Evolutionary conservation across 202 grass and related monocot species (phyloP).

Genomic region (Carex arenaria): DNA sequence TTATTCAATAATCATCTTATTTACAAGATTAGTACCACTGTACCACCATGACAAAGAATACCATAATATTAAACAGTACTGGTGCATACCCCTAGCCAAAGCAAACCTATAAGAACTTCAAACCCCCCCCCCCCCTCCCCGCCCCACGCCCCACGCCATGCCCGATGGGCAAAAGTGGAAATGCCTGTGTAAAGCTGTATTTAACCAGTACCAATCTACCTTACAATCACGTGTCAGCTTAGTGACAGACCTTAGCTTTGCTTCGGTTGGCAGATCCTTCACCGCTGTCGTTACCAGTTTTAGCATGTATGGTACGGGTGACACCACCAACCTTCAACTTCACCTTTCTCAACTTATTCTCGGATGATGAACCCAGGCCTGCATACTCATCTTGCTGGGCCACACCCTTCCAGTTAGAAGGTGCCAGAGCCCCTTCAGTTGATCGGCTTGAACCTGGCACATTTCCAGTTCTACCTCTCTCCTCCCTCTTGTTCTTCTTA

Average conservation of each 20-base stretch:
- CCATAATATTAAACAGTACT: neutral
- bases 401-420: conserved; percentile 26
- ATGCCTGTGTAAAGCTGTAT: neutral
- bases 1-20: neutral
- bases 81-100: neutral
- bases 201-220: neutral
- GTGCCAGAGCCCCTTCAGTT: conserved; percentile 40
- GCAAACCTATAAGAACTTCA: neutral
- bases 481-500: conserved; percentile 44
- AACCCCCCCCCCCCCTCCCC: too few species aligned
- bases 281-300: conserved; percentile 26
- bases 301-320: conserved; percentile 54
- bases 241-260: conserved; percentile 62
- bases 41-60: neutral
- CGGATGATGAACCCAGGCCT: conserved; percentile 4
- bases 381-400: conserved; percentile 26
- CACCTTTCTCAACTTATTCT: conserved; percentile 63
- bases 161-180: neutral
- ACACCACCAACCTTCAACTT: conserved; percentile 88
- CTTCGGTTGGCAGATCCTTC: conserved; percentile 36
- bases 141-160: neutral
- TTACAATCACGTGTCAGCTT: conserved; percentile 1
- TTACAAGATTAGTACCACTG: neutral
- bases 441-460: conserved; percentile 26
- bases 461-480: conserved; percentile 32